Evolutionary conservation across 2,329 filamentous ascomycete genomes (phyloP), one percentile per base, ranked within the genome.

Genomic region (Neofusicoccum cordaticola): DNA sequence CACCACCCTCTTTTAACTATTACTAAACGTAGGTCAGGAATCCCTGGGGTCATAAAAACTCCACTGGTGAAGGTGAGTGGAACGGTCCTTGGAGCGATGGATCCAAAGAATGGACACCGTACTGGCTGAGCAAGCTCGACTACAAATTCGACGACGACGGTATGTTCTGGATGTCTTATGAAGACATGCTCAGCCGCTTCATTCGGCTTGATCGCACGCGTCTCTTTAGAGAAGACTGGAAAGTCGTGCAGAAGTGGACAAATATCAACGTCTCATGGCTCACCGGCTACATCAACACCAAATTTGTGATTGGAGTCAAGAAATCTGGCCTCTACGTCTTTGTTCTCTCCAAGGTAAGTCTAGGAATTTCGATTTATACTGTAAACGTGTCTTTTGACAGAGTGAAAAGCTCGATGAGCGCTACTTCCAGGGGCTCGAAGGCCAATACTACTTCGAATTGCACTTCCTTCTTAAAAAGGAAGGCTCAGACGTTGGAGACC

Each of bases 21-120:
- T 7, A n/a, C 42, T 61, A 19, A 61, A 2, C 73, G 2, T 82
- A 82, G 84, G 75, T 61, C 6, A 86, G 88, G 68, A 95, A 95
- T 69, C 92, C 92, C 0, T 95, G 91, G 91, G 92, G 91, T 1
- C 87, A 87, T 68, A 41, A 35, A 5, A 13, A n/a, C 13, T 31
- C 2, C 11, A 2, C 15, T n/a, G 52, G 52, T 6, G 35, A 42
- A 13, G 86, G 85, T 37, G 91, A 93, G 76, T 95, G 91, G 91
- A 90, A 86, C 35, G 92, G 92, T 1, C 82, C 90, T 1, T 95
- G 91, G 91, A 88, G 86, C 42, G 92, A 95, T 71, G 92, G 92
- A 0, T 92, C 89, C 6, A 90, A 91, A 70, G 88, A 94, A 75
- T 96, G 92, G 92, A 94, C 90, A 0, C 82, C 90, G 0, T 88